Conservation (phyloP, 192 early-diverging fungal genomes). For the Piromyces finnis region DNA sequence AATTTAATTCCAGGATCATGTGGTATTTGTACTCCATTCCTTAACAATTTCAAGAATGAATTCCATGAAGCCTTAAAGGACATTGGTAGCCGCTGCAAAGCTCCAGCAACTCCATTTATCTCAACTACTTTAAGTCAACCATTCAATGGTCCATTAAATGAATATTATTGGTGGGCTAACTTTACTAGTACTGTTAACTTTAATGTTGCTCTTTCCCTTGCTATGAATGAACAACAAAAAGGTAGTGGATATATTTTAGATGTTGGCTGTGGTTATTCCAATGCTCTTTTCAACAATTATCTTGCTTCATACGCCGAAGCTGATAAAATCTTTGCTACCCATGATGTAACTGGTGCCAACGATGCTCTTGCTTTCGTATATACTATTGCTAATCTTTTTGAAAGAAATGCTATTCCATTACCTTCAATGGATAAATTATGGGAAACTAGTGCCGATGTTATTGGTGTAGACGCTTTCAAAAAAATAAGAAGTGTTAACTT, state of each 20-base stretch:
- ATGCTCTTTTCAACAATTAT: not conserved
- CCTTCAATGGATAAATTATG: not conserved
- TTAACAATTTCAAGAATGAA: not conserved
- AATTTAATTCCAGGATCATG: not conserved
- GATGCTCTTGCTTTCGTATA: not conserved
- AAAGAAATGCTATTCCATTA: not conserved
- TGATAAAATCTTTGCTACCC: not conserved
- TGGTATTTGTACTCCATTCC: conserved; percentile 3
- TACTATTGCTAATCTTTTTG: not conserved
- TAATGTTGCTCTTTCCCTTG: not conserved
- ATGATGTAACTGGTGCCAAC: not conserved
- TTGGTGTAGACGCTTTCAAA: not conserved
- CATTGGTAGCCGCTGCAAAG: not conserved
- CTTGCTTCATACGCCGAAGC: not conserved
- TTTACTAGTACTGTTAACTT: not conserved
- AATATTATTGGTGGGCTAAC: not conserved
- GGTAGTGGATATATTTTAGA: not conserved
- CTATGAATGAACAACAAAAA: not conserved
- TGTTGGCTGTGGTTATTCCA: not conserved
- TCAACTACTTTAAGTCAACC: not conserved
- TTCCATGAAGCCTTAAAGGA: not conserved
- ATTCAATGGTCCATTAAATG: not conserved
- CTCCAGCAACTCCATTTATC: not conserved
- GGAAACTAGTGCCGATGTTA: not conserved
- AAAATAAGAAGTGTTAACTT: not conserved